phyloP scores from a whole-genome alignment of 2,329 filamentous ascomycete species.

The Claviceps purpurea region DNA sequence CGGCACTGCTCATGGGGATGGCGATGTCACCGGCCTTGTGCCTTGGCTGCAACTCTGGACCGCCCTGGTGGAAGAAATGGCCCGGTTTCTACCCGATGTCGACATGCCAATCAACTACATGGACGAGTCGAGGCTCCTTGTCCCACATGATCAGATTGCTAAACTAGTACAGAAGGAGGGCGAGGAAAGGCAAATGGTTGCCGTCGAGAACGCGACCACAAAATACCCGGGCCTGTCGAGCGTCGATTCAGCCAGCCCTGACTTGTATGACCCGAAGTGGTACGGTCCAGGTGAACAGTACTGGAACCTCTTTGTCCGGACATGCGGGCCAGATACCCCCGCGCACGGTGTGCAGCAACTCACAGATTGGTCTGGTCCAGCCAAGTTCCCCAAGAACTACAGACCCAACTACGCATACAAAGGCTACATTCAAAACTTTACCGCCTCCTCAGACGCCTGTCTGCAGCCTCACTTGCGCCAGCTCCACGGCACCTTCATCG shows the following conservation, averaged over 20 bases:
- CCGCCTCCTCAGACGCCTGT: constrained; percentile 43
- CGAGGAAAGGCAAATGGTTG: constrained; percentile 27
- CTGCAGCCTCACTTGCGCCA: constrained; percentile 38
- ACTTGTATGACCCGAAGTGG: constrained; percentile 35
- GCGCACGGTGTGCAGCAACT: constrained; percentile 20
- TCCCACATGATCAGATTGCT: constrained; percentile 43
- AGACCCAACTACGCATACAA: constrained; percentile 23
- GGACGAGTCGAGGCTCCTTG: constrained; percentile 50
- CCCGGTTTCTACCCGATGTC: constrained; percentile 44
- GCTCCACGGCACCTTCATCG: constrained; percentile 44
- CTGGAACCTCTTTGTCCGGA: constrained; percentile 44
- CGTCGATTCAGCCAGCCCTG: constrained; percentile 21
- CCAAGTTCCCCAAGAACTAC: constrained; percentile 22
- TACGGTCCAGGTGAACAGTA: constrained; percentile 32
- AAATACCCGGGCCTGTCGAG: constrained; percentile 26
- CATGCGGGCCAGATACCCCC: constrained; percentile 38
- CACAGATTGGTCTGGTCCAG: constrained; percentile 21
- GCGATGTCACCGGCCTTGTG: constrained; percentile 26
- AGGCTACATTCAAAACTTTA: constrained; percentile 46
- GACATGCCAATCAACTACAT: constrained; percentile 54
- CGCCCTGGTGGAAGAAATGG: constrained; percentile 35
- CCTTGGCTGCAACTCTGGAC: constrained; percentile 36
- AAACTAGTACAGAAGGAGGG: constrained; percentile 35
- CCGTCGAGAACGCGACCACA: constrained; percentile 29
- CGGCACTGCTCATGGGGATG: constrained; percentile 26